These are phyloP conservation scores for Fusarium globosum DNA, from an alignment of 2,329 filamentous ascomycete species.

Conservation along the genomic window DNA sequence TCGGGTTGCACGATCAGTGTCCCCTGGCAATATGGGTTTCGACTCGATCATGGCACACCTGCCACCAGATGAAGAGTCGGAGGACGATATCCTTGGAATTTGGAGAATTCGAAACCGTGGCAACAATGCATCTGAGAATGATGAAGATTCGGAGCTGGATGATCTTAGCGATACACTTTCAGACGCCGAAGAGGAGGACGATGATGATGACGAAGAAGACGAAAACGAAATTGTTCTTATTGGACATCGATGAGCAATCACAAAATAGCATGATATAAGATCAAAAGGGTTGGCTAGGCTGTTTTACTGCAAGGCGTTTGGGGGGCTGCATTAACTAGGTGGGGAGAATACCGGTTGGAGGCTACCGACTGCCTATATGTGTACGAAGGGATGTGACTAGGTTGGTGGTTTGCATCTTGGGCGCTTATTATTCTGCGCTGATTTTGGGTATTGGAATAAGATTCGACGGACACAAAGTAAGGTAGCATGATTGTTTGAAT, in stretches of 20 bases:
- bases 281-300: slow-evolving; percentile 7
- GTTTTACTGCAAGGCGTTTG: slow-evolving; percentile 42
- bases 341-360: slow-evolving; percentile 15
- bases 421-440: slow-evolving; percentile 21
- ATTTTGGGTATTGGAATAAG: slow-evolving; percentile 2
- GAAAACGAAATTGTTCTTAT: slow-evolving; percentile 63
- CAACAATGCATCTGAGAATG: slow-evolving; percentile 60
- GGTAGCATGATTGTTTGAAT: slow-evolving; percentile 18
- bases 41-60: slow-evolving; percentile 44
- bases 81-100: slow-evolving; percentile 68
- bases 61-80: slow-evolving; percentile 58
- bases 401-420: slow-evolving; percentile 24
- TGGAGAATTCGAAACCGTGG: slow-evolving; percentile 62
- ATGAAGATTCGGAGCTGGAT: slow-evolving; percentile 61
- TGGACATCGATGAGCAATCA: slow-evolving; percentile 57
- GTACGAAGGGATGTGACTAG: slow-evolving; percentile 17
- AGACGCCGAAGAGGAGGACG: slow-evolving; percentile 57
- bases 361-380: slow-evolving; percentile 23
- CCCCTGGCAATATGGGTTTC: slow-evolving; percentile 49
- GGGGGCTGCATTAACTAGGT: slow-evolving; percentile 26
- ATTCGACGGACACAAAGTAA: slow-evolving; percentile 6
- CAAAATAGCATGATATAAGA: slow-evolving; percentile 6
- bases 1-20: slow-evolving; percentile 58
- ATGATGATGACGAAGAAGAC: slow-evolving; percentile 64
- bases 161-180: slow-evolving; percentile 55